Evolutionary conservation across 176 grass and related monocot species (phyloP).

Genomic region (sorghum (Sorghum bicolor)): Sorghum_bicolor_NCBIv3 NC_012878.2:47587001-47587500

Average conservation of each 20-base stretch:
- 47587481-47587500: conserved; percentile 13
- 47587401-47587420: background rate
- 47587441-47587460: background rate
- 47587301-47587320: background rate
- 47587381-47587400: background rate
- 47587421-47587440: background rate
- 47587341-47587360: background rate
- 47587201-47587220: background rate
- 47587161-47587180: conserved; percentile 1
- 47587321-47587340: background rate
- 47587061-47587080: background rate
- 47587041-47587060: background rate
- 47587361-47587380: background rate
- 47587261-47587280: background rate
- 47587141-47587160: conserved; percentile 4
- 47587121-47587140: background rate
- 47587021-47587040: background rate
- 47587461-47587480: background rate
- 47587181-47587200: background rate
- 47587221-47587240: background rate
- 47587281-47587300: background rate
- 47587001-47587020: conserved; percentile 21
- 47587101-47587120: background rate
- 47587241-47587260: conserved; percentile 9
- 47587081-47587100: background rate